A percentile compares a stretch with the other conserved stretches of the same genome.
Evolutionary conservation across 108 stramenopile genomes (phyloP).

Genomic region (Craspedostauros australis): DNA sequence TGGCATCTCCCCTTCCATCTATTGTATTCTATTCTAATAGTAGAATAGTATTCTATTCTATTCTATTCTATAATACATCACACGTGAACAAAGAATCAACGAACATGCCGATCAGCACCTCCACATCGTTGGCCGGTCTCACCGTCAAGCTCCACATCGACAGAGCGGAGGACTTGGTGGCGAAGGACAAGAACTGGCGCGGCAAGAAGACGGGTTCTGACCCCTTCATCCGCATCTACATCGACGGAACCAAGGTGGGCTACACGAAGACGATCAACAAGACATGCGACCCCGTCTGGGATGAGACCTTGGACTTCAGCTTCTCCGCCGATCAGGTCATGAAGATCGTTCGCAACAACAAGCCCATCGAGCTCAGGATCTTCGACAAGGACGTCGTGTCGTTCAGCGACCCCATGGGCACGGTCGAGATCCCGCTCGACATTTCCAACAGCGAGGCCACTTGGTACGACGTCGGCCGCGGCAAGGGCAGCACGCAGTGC

Average conservation of each 20-base stretch:
- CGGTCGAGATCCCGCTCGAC: constrained; percentile 18
- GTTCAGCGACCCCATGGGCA: constrained; percentile 27
- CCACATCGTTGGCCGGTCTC: not conserved
- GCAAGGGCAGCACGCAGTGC: no score
- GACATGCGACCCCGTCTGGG: constrained; percentile 32
- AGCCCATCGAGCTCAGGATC: constrained; percentile 13
- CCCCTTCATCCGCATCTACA: constrained; percentile 22
- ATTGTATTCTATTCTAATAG: no score
- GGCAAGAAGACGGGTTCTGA: constrained; percentile 34
- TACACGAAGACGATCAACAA: constrained; percentile 25
- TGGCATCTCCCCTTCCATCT: no score
- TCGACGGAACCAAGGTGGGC: constrained; percentile 7
- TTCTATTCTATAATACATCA: no score
- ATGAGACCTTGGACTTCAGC: constrained; percentile 9
- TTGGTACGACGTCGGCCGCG: no score
- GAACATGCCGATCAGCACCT: not conserved
- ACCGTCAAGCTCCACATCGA: constrained; percentile 4
- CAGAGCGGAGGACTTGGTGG: constrained; percentile 24
- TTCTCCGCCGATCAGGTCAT: not conserved
- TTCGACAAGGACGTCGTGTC: constrained; percentile 25
- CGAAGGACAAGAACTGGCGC: constrained; percentile 30
- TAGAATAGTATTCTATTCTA: no score
- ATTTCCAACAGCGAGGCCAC: no score
- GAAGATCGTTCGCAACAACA: no score
- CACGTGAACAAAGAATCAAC: no score